Base-by-base conservation (phyloP, 805 yeast genomes). In the Ogataea pilisensis region DNA sequence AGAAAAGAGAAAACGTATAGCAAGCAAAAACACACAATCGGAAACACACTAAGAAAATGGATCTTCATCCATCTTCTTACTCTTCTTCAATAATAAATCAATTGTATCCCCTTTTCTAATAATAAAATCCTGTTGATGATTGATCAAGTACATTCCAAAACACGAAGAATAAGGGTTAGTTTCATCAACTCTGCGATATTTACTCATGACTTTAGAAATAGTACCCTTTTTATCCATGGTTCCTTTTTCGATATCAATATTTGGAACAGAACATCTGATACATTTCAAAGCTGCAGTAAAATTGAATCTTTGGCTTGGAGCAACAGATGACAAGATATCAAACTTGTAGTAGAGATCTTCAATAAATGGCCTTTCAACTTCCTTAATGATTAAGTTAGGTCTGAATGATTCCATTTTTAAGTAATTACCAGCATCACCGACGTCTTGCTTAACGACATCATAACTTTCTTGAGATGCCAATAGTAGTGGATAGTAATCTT, bases 401-500 rank as follows among this genome's bases (percentile, higher is more conserved):
- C 66, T 36, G 49, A 60, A 61, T 3, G 55, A 38, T 22, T 34
- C 48, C 38, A 46, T 38, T n/a, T 31, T 39, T 4, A 55, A 41
- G 25, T 51, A 46, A 5, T 39, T 25, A 1, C 49, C 57, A 4
- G 28, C 39, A 9, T 41, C 45, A 3, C 45, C 50, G 6, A 42
- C 46, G 17, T 40, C 39, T 8, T 30, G 28, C 26, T 37, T 32
- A 11, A 50, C 44, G 24, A 38, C 44, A 6, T 40, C 47, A 25
- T 49, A 35, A 18, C 58, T 55, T 31, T 49, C 58, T 21, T 44
- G 42, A 4, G 59, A 51, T 30, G 54, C 44, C 42, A 60, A 35
- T 21, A 61, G 34, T 18, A 59, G 27, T 1, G 66, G 65, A 37
- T 45, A 61, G 31, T 60, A 60, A 35, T 59, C 65, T 34, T 61